Base-by-base conservation (phyloP, 2,329 filamentous ascomycete species). In the Stagonosporopsis vannaccii region DNA sequence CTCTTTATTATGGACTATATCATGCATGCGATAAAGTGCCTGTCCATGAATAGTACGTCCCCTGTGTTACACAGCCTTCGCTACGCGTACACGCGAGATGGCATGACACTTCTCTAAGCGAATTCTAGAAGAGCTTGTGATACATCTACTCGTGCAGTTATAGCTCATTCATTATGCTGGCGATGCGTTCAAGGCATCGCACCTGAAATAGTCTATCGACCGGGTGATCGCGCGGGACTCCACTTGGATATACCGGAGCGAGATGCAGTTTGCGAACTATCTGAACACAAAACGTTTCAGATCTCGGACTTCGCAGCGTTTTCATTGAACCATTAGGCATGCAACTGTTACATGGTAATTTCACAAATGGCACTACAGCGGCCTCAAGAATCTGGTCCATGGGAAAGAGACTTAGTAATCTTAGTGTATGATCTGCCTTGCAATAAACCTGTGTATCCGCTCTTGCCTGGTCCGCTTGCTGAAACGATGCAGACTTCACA, bases 21-120 rank as follows among this genome's bases (percentile, higher is more conserved):
- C 33, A 19, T 45, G 33, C 44, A 13, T 49, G 33, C 44, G 45
- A 23, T 45, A 7, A 7, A 48, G 19, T 43, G 32, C 19, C 44
- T 19, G 20, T 32, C 39, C 15, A 15, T 32, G 15, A 33, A 43
- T 25, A 32, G 19, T 12, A 40, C 22, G 30, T 26, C 25, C 32
- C 15, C 15, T 6, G 15, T 19, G 43, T 35, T 33, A 37, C 36
- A 36, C 37, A 46, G 20, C 17, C 45, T 33, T 37, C 22, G 23
- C 53, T 56, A n/a, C 23, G 30, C 47, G 12, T 41, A 43, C 53
- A 56, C 25, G 26, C 36, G 30, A 37, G 23, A 44, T 47, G 42
- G 37, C 47, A 37, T 42, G 22, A 19, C 36, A 4, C n/a, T 30
- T 28, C 12, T 26, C 4, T 43, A 56, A 42, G 53, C 47, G 36